A percentile compares a stretch with the other conserved stretches of the same genome.
Evolutionary conservation across 805 yeast species (phyloP).

Genomic region (Zygoascus ofunaensis): DNA sequence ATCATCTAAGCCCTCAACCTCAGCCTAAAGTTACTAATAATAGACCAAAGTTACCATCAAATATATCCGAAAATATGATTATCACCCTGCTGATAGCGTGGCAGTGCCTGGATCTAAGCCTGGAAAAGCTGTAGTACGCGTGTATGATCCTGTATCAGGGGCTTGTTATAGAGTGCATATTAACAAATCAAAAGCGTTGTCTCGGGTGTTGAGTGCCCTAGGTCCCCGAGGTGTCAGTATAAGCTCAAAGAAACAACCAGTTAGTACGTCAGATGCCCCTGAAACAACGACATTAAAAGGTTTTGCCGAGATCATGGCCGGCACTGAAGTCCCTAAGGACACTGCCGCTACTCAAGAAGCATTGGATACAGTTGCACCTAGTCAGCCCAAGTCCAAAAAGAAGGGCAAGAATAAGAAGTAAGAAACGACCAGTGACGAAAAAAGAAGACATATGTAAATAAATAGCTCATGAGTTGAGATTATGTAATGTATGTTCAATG

Average conservation of each 20-base stretch:
- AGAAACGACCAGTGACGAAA: not conserved
- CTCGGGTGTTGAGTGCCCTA: slow-evolving; percentile 59
- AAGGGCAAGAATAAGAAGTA: slow-evolving; percentile 21
- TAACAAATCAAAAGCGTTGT: slow-evolving; percentile 59
- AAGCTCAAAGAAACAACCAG: not conserved
- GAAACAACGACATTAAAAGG: slow-evolving; percentile 14
- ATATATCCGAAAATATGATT: slow-evolving; percentile 29
- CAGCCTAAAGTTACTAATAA: no score
- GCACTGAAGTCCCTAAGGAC: slow-evolving; percentile 13
- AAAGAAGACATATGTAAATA: not conserved
- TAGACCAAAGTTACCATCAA: slow-evolving; percentile 26
- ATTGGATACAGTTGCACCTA: not conserved
- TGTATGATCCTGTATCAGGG: slow-evolving; percentile 58
- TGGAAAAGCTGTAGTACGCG: slow-evolving; percentile 42
- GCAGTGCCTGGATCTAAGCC: slow-evolving; percentile 24
- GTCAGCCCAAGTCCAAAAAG: slow-evolving; percentile 11
- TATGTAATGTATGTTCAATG: not conserved
- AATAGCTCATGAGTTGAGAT: not conserved
- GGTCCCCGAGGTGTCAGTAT: slow-evolving; percentile 38
- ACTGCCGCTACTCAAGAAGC: slow-evolving; percentile 2
- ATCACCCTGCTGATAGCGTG: slow-evolving; percentile 19
- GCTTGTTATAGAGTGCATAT: slow-evolving; percentile 51
- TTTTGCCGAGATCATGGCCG: slow-evolving; percentile 25
- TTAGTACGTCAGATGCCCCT: slow-evolving; percentile 5
- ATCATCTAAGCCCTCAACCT: not conserved